These are phyloP conservation scores for Rhodotorula kratochvilovae DNA, from an alignment of 768 basidiomycete genomes.

Conservation along the genomic window DNA sequence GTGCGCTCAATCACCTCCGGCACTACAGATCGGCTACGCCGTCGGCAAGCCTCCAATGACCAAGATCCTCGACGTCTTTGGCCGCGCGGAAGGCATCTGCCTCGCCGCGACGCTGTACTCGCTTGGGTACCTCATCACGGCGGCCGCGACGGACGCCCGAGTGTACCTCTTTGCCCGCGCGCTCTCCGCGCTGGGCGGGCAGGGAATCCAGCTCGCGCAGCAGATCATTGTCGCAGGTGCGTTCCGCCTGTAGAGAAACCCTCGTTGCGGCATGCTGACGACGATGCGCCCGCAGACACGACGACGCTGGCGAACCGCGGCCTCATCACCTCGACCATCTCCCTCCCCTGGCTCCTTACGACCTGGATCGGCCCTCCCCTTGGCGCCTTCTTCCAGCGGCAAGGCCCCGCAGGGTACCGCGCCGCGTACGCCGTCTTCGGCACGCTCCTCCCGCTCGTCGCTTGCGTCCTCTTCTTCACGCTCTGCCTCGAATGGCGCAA, in stretches of 20 bases:
- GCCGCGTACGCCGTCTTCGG: conserved; percentile 41
- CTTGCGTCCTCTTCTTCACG: conserved; percentile 28
- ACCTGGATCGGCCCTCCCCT: conserved; percentile 42
- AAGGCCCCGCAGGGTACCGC: conserved; percentile 40
- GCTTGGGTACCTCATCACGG: conserved; percentile 41
- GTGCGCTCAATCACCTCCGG: no score
- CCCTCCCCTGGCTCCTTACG: conserved; percentile 43
- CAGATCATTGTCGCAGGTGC: conserved; percentile 43
- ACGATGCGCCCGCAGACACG: conserved; percentile 27
- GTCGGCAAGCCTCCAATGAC: conserved; percentile 43
- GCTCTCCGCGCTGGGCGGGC: conserved; percentile 35
- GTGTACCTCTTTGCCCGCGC: conserved; percentile 32
- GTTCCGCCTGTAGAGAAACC: not conserved
- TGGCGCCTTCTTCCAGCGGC: conserved; percentile 33
- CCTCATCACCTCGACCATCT: conserved; percentile 41
- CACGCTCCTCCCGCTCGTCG: conserved; percentile 39
- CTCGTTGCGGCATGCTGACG: not conserved
- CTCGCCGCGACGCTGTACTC: conserved; percentile 39
- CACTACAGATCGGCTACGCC: conserved; percentile 35
- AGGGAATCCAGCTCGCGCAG: conserved; percentile 42
- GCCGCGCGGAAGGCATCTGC: conserved; percentile 43
- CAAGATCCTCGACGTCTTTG: conserved; percentile 44
- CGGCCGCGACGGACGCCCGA: conserved; percentile 19
- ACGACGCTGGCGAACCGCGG: conserved; percentile 41
- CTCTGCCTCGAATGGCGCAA: conserved; percentile 31